Conservation (phyloP, 352 stramenopile genomes). For the Aphanomyces astaci region DNA sequence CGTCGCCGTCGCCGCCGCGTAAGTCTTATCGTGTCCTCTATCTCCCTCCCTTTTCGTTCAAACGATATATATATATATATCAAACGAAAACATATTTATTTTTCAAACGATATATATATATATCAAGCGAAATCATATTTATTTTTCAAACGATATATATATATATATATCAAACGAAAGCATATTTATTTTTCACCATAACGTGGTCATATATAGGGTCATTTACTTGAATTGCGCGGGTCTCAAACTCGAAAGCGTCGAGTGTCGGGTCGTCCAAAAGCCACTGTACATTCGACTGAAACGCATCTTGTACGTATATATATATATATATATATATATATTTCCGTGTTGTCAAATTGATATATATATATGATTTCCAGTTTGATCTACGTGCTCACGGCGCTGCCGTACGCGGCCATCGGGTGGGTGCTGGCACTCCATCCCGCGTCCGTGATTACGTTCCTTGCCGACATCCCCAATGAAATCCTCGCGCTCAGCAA, state of each 20-base stretch:
- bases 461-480: not conserved
- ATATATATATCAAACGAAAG: no score
- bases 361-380: no score
- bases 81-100: no score
- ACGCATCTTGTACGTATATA: slow-evolving; percentile 53
- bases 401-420: slow-evolving; percentile 32
- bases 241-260: slow-evolving; percentile 43
- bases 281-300: slow-evolving; percentile 52
- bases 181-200: not conserved
- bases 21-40: not conserved
- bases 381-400: slow-evolving; percentile 41
- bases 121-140: no score
- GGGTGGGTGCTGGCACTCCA: slow-evolving; percentile 4
- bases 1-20: not conserved
- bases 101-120: no score
- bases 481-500: not conserved
- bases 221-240: slow-evolving; percentile 19
- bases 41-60: no score
- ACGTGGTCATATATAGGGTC: not conserved
- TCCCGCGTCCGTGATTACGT: not conserved
- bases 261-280: slow-evolving; percentile 36
- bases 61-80: no score
- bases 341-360: no score
- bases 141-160: no score
- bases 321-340: no score